Evolutionary conservation across 2,329 filamentous ascomycete genomes (phyloP).

Genomic region (Hansfordia pulvinata): DNA sequence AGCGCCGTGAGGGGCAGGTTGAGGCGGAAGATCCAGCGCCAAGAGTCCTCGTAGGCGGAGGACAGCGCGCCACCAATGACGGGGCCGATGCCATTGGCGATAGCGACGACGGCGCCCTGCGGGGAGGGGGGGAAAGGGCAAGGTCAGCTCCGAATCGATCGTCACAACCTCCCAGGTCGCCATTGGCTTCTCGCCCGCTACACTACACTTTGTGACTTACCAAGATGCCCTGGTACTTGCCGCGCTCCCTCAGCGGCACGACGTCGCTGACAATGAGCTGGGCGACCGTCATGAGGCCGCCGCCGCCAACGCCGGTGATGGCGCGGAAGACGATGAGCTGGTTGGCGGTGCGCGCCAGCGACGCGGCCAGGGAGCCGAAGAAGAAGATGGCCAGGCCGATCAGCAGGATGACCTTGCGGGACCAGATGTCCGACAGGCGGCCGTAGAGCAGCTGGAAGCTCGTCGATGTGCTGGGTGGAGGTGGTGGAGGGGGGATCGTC

Average conservation of each 20-base stretch:
- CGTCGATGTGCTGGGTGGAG: too few relatives aligned
- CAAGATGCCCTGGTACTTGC: neutral
- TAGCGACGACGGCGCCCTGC: neutral
- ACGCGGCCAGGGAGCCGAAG: constrained; percentile 44
- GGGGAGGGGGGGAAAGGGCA: too few relatives aligned
- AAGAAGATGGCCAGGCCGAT: constrained; percentile 36
- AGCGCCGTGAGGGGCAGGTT: constrained; percentile 37
- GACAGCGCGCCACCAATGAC: neutral
- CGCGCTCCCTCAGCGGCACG: neutral
- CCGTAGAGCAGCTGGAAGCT: constrained; percentile 54
- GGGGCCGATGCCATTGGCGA: neutral
- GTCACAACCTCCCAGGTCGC: too few relatives aligned
- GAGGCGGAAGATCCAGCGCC: constrained; percentile 12
- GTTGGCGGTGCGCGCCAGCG: constrained; percentile 36
- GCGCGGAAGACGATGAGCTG: constrained; percentile 50
- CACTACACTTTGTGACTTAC: too few relatives aligned
- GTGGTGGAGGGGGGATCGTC: too few relatives aligned
- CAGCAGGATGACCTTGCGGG: constrained; percentile 44
- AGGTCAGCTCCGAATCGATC: too few relatives aligned
- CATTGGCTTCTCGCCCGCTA: too few relatives aligned
- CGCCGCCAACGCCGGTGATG: constrained; percentile 46
- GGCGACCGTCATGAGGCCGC: constrained; percentile 42
- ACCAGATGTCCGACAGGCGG: constrained; percentile 45
- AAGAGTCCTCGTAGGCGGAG: neutral
- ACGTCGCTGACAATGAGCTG: constrained; percentile 40